Evolutionary conservation across 805 yeast species (phyloP).

Genomic region (Yarrowia sp.): DNA sequence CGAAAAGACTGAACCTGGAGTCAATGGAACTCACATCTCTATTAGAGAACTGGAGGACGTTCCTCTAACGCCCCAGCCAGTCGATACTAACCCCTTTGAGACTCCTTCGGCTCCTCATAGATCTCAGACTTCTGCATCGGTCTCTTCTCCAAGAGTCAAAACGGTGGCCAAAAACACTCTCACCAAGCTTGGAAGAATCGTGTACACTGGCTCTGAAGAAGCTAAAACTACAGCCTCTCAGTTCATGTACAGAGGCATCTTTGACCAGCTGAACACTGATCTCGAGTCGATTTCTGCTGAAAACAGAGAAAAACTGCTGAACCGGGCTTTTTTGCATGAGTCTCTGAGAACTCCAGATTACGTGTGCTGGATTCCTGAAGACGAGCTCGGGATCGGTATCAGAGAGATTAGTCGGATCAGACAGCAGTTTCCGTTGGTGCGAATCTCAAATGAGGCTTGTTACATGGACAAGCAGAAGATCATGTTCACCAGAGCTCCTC

Average conservation of each 20-base stretch:
- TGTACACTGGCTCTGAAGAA: slow-evolving; percentile 24
- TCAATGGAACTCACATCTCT: slow-evolving; percentile 13
- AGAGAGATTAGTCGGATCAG: slow-evolving; percentile 49
- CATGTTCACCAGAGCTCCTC: slow-evolving; percentile 44
- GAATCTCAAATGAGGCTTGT: slow-evolving; percentile 48
- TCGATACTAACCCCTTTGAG: slow-evolving; percentile 6
- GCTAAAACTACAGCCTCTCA: slow-evolving; percentile 34
- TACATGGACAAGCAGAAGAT: slow-evolving; percentile 45
- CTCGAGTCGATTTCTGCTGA: slow-evolving; percentile 44
- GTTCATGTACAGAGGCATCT: slow-evolving; percentile 41
- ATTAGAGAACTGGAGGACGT: slow-evolving; percentile 12
- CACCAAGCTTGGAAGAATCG: slow-evolving; percentile 17
- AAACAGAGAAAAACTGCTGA: slow-evolving; percentile 45
- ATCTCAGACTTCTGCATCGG: neutral
- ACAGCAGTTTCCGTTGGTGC: slow-evolving; percentile 44
- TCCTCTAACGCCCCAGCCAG: slow-evolving; percentile 1
- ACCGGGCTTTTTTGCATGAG: slow-evolving; percentile 49
- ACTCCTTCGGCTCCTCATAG: neutral
- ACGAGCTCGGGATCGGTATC: slow-evolving; percentile 51
- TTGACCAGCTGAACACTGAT: slow-evolving; percentile 47
- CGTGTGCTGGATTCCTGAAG: slow-evolving; percentile 57
- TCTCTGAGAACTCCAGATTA: slow-evolving; percentile 47
- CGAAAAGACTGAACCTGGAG: neutral
- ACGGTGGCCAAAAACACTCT: slow-evolving; percentile 4
- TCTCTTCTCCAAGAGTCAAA: slow-evolving; percentile 20